Conservation (phyloP, 805 yeast species). For the Candida insectorum region DNA sequence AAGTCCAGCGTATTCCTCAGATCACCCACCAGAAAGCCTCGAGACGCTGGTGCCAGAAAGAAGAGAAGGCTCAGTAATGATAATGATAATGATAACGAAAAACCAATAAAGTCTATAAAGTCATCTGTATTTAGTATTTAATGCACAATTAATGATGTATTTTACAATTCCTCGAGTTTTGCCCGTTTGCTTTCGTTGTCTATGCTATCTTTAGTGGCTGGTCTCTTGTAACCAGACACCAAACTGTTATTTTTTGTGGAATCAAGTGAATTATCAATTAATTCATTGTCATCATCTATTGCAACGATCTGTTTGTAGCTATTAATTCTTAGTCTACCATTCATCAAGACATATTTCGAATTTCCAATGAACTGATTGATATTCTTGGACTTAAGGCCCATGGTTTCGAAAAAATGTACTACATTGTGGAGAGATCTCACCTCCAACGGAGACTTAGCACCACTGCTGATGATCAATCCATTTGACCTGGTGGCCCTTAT, state of each 20-base stretch:
- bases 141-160: no score
- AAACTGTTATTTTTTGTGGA: no score
- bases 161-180: no score
- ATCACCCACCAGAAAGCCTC: no score
- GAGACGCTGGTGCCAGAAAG: no score
- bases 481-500: conserved; percentile 77
- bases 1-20: no score
- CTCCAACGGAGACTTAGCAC: conserved; percentile 55
- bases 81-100: conserved; percentile 3
- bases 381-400: conserved; percentile 68
- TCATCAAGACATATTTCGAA: conserved; percentile 63
- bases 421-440: conserved; percentile 70
- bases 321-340: conserved; percentile 69
- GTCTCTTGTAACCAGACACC: no score
- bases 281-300: conserved; percentile 34
- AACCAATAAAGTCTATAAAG: conserved; percentile 16
- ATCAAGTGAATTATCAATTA: conserved; percentile 11
- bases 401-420: conserved; percentile 55
- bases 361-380: conserved; percentile 58
- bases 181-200: no score
- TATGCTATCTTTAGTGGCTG: no score
- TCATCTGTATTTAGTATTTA: conserved; percentile 32
- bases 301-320: conserved; percentile 75
- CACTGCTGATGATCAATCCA: conserved; percentile 78
- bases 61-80: conserved; percentile 6